Conservation (phyloP, 345 rosid species). For the Populus davidiana region DNA sequence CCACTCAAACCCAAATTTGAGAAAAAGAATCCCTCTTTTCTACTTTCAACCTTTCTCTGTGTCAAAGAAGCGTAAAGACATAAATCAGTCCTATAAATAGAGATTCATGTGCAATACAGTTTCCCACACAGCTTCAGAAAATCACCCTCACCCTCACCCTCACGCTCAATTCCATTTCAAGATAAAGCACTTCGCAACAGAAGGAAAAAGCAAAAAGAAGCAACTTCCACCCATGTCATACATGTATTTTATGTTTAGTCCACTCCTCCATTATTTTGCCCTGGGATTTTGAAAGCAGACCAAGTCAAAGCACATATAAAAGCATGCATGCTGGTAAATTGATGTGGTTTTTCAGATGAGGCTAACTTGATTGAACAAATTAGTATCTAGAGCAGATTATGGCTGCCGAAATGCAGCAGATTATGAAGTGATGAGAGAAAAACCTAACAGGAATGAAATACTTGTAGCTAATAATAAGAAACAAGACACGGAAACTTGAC, state of each 20-base stretch:
- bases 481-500: background rate
- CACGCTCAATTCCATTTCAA: background rate
- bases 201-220: background rate
- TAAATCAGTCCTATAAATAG: background rate
- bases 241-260: background rate
- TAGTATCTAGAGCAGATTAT: background rate
- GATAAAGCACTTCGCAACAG: background rate
- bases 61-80: constrained; percentile 42
- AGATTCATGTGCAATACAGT: constrained; percentile 13
- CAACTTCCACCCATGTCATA: background rate
- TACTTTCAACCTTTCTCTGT: constrained; percentile 22
- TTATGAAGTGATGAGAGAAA: background rate
- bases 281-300: background rate
- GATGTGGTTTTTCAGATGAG: background rate
- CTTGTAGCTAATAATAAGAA: background rate
- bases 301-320: background rate
- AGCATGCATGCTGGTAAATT: background rate
- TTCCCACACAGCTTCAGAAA: constrained; percentile 6
- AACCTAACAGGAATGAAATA: background rate
- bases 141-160: background rate
- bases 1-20: constrained; percentile 19
- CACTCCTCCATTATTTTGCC: background rate
- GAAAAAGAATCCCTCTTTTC: constrained; percentile 22
- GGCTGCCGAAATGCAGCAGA: background rate
- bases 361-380: background rate